phyloP scores from a whole-genome alignment of 2,329 filamentous ascomycete species.

The Fusarium sambucinum region DNA sequence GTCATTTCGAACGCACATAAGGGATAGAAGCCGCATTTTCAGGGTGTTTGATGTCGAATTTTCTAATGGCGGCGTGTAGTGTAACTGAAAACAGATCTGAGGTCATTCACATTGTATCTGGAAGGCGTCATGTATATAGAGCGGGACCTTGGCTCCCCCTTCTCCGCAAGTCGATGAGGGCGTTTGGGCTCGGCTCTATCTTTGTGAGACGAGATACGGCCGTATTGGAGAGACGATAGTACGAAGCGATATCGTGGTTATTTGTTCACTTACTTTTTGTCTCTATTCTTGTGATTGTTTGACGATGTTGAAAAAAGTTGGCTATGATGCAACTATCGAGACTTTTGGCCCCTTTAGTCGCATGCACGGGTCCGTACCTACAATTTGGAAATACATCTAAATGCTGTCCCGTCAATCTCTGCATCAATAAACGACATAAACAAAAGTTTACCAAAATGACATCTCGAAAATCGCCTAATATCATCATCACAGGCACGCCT shows the following conservation, averaged over 20 bases:
- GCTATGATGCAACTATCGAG: constrained; percentile 26
- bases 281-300: constrained; percentile 8
- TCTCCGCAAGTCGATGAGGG: constrained; percentile 38
- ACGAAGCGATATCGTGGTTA: constrained; percentile 41
- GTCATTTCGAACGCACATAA: constrained; percentile 47
- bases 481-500: constrained; percentile 94
- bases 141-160: constrained; percentile 24
- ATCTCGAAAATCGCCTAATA: constrained; percentile 77
- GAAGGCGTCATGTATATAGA: constrained; percentile 46
- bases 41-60: constrained; percentile 48
- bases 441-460: constrained; percentile 37
- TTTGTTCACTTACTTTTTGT: constrained; percentile 23
- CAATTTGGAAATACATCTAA: constrained; percentile 19
- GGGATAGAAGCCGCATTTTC: constrained; percentile 49
- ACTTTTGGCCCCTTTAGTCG: constrained; percentile 33
- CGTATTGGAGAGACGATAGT: constrained; percentile 44
- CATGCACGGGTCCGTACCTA: constrained; percentile 30
- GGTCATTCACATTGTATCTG: constrained; percentile 39
- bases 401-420: constrained; percentile 42
- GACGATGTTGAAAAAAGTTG: neutral
- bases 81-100: constrained; percentile 44
- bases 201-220: constrained; percentile 47
- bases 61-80: constrained; percentile 46
- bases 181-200: constrained; percentile 29
- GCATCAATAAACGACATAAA: constrained; percentile 23